A percentile compares a stretch with the other conserved stretches of the same genome.
phyloP scores from a whole-genome alignment of 352 stramenopile species.

The Globisporangium nodosum region DNA sequence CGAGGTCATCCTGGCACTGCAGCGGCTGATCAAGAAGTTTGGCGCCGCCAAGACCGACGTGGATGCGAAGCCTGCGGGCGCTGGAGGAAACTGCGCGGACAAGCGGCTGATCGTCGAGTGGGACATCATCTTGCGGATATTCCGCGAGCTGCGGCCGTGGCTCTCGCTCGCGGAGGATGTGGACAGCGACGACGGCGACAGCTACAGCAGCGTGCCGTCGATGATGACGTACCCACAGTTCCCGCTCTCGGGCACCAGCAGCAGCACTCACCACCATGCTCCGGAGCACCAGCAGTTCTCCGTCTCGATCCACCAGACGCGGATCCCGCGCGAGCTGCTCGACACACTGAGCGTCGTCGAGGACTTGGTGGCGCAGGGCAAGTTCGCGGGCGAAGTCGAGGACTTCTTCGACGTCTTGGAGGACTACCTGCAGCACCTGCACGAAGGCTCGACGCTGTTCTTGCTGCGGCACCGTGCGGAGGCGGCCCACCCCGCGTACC shows the following conservation, averaged over 20 bases:
- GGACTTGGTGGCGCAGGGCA: conserved; percentile 51
- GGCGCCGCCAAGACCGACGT: conserved; percentile 19
- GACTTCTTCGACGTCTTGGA: conserved; percentile 76
- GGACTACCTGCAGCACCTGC: conserved; percentile 62
- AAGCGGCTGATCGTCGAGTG: conserved; percentile 70
- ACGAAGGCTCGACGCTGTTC: conserved; percentile 47
- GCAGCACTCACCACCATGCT: conserved; percentile 1
- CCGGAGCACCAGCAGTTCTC: conserved; percentile 20
- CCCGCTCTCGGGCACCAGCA: not conserved
- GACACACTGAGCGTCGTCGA: conserved; percentile 73
- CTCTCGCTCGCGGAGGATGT: conserved; percentile 45
- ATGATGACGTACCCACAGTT: conserved; percentile 17
- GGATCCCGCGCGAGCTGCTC: conserved; percentile 71
- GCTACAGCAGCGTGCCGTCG: conserved; percentile 14
- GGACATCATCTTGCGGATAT: conserved; percentile 82
- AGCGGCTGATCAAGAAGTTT: conserved; percentile 87
- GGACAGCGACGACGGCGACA: conserved; percentile 15
- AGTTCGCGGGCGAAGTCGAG: conserved; percentile 62
- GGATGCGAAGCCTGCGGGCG: conserved; percentile 4
- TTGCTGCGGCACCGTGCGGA: conserved; percentile 62
- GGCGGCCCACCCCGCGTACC: conserved; percentile 53
- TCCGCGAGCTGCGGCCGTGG: conserved; percentile 61
- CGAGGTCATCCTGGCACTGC: conserved; percentile 82
- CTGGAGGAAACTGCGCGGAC: not conserved
- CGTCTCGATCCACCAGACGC: conserved; percentile 58